A percentile compares a stretch with the other conserved stretches of the same genome.
Conservation (phyloP, 805 yeast species). For the Wickerhamiella azymoides region DNA sequence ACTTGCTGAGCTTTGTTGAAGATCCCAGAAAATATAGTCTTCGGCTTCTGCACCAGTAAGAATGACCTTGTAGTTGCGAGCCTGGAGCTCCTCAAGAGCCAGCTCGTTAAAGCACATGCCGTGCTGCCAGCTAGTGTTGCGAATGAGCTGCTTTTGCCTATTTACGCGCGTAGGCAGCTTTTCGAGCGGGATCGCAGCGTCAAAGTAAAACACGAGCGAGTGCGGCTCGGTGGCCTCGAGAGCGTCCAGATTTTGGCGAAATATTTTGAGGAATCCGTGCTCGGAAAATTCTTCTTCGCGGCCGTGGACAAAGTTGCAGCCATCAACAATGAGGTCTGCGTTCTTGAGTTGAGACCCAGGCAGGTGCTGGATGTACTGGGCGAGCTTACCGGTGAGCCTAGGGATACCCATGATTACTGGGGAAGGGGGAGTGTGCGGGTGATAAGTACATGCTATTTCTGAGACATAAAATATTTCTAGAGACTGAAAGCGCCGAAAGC, state of each 20-base stretch:
- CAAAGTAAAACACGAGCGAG: conserved; percentile 3
- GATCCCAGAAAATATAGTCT: conserved; percentile 4
- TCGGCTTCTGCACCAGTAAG: conserved; percentile 8
- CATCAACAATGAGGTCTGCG: conserved; percentile 4
- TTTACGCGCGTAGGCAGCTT: not conserved
- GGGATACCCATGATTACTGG: conserved; percentile 4
- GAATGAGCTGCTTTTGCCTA: not conserved
- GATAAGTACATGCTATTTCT: too few relatives aligned
- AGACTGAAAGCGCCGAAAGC: too few relatives aligned
- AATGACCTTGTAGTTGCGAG: not conserved
- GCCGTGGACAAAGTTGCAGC: conserved; percentile 6
- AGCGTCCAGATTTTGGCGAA: conserved; percentile 2
- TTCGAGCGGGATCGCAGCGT: conserved; percentile 3
- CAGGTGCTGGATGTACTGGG: not conserved
- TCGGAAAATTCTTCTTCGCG: not conserved
- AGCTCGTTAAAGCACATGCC: not conserved
- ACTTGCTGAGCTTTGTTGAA: not conserved
- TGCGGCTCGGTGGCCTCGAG: conserved; percentile 2
- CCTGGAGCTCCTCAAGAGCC: not conserved
- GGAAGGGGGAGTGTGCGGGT: too few relatives aligned
- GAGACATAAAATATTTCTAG: too few relatives aligned
- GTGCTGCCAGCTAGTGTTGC: not conserved
- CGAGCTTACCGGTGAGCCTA: not conserved
- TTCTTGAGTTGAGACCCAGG: not conserved
- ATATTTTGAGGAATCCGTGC: not conserved